Evolutionary conservation across 352 stramenopile genomes (phyloP).

Genomic region (Pythium coloratum): DNA sequence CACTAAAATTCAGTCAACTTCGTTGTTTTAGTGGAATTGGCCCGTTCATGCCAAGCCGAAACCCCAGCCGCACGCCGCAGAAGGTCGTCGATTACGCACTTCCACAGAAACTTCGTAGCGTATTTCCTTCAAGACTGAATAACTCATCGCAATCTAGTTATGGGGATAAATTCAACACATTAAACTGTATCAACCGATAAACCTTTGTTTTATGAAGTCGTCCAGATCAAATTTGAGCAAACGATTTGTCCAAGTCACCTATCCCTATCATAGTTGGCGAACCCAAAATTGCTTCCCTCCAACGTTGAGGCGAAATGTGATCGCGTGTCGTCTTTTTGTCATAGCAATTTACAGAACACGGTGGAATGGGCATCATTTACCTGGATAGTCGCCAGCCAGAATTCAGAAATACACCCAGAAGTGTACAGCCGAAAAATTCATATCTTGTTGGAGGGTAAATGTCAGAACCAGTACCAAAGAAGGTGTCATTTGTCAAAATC

Average conservation of each 20-base stretch:
- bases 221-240: neutral
- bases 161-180: neutral
- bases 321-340: neutral
- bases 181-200: neutral
- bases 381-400: neutral
- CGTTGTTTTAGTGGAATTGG: neutral
- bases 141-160: constrained; percentile 6
- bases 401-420: neutral
- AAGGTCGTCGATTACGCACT: neutral
- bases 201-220: neutral
- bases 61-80: neutral
- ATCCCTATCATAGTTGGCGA: neutral
- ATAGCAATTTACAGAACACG: neutral
- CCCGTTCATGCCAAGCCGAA: neutral
- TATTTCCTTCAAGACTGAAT: neutral
- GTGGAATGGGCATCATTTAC: neutral
- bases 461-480: constrained; percentile 6
- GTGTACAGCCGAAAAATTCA: constrained; percentile 2
- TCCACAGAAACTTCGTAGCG: too few species aligned
- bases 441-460: neutral
- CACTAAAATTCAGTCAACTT: neutral
- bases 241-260: neutral
- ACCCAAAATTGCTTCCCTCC: neutral
- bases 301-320: constrained; percentile 3
- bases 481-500: constrained; percentile 1